A percentile compares a stretch with the other conserved stretches of the same genome.
These are phyloP conservation scores for Colletotrichum trifolii DNA, from an alignment of 2,329 filamentous ascomycete genomes.

Conservation along the genomic window DNA sequence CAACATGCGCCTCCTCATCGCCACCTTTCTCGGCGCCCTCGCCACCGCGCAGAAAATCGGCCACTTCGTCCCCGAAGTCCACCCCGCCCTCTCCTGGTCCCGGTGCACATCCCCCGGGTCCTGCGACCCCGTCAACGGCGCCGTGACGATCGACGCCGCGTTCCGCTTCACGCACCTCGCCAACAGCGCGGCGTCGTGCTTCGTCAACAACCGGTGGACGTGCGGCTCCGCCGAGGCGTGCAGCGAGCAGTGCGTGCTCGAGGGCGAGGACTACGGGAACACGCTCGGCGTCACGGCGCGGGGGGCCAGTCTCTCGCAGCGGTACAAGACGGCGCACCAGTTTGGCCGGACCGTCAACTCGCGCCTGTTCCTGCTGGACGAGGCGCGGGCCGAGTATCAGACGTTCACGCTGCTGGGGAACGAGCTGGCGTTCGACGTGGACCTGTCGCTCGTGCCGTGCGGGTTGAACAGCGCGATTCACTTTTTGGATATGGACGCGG, in stretches of 20 bases:
- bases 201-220: conserved; percentile 54
- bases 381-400: conserved; percentile 63
- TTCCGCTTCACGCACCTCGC: conserved; percentile 36
- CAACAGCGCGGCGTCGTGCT: conserved; percentile 57
- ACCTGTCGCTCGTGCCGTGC: conserved; percentile 71
- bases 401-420: conserved; percentile 69
- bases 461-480: conserved; percentile 75
- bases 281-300: conserved; percentile 59
- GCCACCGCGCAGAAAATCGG: conserved; percentile 22
- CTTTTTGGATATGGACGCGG: conserved; percentile 65
- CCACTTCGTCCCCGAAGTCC: conserved; percentile 8
- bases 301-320: conserved; percentile 59
- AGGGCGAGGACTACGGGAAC: conserved; percentile 56
- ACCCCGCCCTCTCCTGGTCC: conserved; percentile 28
- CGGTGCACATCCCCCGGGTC: conserved; percentile 3
- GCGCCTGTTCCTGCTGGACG: conserved; percentile 69
- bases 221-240: conserved; percentile 50
- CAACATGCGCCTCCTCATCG: conserved; percentile 4
- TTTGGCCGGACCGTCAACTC: conserved; percentile 54
- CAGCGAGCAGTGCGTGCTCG: conserved; percentile 56
- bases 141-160: conserved; percentile 26
- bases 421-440: conserved; percentile 75
- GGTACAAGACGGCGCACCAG: conserved; percentile 60
- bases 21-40: conserved; percentile 1
- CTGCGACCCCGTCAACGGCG: conserved; percentile 16